A percentile compares a stretch with the other conserved stretches of the same genome.
phyloP scores from a whole-genome alignment of 225 moss, liverwort and hornwort genomes.

The Marchantia polymorpha region DNA sequence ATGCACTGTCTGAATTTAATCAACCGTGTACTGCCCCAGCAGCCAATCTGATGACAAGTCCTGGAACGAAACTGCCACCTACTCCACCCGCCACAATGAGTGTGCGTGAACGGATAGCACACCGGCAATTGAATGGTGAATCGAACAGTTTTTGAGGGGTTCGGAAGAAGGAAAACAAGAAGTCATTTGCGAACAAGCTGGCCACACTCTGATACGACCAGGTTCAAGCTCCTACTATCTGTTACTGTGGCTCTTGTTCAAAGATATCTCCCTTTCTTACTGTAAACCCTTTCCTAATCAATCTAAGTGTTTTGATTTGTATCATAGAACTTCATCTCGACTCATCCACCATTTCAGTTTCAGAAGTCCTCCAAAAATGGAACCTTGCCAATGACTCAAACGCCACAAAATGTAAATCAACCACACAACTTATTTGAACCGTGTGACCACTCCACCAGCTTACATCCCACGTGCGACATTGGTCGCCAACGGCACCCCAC shows the following conservation, averaged over 20 bases:
- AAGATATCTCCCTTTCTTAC: constrained; percentile 23
- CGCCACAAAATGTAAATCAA: constrained; percentile 35
- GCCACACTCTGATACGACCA: no score
- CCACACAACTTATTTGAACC: constrained; percentile 43
- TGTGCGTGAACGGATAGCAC: constrained; percentile 14
- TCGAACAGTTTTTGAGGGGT: constrained; percentile 24
- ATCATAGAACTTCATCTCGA: constrained; percentile 32
- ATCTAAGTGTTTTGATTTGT: constrained; percentile 33
- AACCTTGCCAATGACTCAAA: constrained; percentile 30
- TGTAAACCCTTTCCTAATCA: constrained; percentile 30
- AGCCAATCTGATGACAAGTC: constrained; percentile 23
- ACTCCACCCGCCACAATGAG: constrained; percentile 26
- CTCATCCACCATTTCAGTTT: constrained; percentile 42
- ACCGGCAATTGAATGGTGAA: constrained; percentile 21
- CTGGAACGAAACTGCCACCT: constrained; percentile 24
- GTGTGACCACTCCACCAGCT: constrained; percentile 33
- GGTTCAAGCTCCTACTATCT: constrained; percentile 15
- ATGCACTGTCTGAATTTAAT: constrained; percentile 18
- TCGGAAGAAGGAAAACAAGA: constrained; percentile 32
- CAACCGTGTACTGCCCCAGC: constrained; percentile 22
- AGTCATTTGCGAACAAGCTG: constrained; percentile 24
- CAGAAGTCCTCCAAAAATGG: constrained; percentile 41
- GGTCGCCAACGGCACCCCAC: constrained; percentile 33
- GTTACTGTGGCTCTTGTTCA: constrained; percentile 26
- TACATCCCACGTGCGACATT: constrained; percentile 38